Evolutionary conservation across 768 basidiomycete species (phyloP).

Genomic region (Suillus subalutaceus): DNA sequence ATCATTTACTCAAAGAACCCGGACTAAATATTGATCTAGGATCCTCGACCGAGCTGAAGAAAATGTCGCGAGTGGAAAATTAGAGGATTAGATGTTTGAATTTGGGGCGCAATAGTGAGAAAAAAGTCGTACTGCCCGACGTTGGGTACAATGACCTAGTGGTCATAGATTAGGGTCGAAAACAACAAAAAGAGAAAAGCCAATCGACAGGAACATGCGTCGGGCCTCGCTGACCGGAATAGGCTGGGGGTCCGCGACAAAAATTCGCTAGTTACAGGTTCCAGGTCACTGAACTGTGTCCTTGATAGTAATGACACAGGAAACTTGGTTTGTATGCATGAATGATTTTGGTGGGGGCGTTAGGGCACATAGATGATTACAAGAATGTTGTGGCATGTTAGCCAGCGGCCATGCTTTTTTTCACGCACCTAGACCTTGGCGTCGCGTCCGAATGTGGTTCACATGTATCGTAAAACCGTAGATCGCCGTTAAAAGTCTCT

Average conservation of each 20-base stretch:
- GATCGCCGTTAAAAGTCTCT: not conserved
- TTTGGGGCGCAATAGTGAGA: not conserved
- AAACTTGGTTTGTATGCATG: not conserved
- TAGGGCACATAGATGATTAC: not conserved
- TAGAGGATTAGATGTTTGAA: not conserved
- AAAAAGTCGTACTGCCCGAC: not conserved
- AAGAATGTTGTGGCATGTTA: slow-evolving; percentile 10
- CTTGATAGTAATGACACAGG: not conserved
- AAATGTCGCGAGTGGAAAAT: not conserved
- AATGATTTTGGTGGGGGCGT: slow-evolving; percentile 1
- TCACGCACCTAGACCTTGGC: not conserved
- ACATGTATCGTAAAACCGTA: not conserved
- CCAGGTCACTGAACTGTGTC: not conserved
- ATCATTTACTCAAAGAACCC: not conserved
- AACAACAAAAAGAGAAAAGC: not conserved
- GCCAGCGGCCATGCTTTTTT: not conserved
- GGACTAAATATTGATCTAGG: not conserved
- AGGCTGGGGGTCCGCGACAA: not conserved
- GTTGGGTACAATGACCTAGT: not conserved
- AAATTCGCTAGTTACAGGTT: not conserved
- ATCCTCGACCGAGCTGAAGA: not conserved
- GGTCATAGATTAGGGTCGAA: not conserved
- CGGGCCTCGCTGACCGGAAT: not conserved
- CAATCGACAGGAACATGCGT: not conserved
- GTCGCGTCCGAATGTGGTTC: slow-evolving; percentile 4